Evolutionary conservation across 2,329 filamentous ascomycete species (phyloP), one percentile per base, ranked within the genome.

Genomic region (Hymenoscyphus scutula): DNA sequence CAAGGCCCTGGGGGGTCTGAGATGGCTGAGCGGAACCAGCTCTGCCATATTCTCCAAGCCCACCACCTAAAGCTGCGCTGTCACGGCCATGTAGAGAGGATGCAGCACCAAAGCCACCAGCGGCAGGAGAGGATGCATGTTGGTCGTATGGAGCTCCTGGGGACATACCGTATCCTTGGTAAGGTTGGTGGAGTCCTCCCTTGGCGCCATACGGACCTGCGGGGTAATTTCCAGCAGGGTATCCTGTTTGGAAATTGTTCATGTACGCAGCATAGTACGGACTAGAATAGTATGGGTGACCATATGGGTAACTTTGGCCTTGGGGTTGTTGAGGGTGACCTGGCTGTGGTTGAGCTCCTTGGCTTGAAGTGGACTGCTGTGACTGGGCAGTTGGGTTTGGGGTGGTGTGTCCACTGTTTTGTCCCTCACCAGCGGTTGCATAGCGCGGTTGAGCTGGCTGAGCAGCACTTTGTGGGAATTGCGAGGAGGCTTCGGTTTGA

Each of bases 331-430:
- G 83, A 55, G 77, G 78, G 72, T 84, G 83, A 11, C 79, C 78
- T 23, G 73, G 71, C 64, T 77, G 75, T 56, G 73, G 70, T 57
- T 75, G 72, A 60, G 72, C 67, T 57, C 70, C 72, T 65, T 84
- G 81, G 61, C 77, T 80, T 65, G 78, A 76, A 8, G 74, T 74
- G 64, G 77, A 76, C 56, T 82, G 82, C 65, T 83, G 80, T 59
- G 77, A 79, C 63, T 82, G 82, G 64, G 85, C 76, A 48, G 88
- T 82, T 30, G 93, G 92, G 78, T 96, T 95, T 38, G 94, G 93
- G 2, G 93, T 97, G 71, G 89, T 94, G 76, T 95, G 89, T 53
- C 92, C 94, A 74, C 92, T 97, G 79, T 89, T 92, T 72, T 92
- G 90, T 65, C 85, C 84, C 61, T 96, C 92, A 66, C 86, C 81